Evolutionary conservation across 1,284 basidiomycete genomes (phyloP).

Genomic region (Ustilago shanxiensis): DNA sequence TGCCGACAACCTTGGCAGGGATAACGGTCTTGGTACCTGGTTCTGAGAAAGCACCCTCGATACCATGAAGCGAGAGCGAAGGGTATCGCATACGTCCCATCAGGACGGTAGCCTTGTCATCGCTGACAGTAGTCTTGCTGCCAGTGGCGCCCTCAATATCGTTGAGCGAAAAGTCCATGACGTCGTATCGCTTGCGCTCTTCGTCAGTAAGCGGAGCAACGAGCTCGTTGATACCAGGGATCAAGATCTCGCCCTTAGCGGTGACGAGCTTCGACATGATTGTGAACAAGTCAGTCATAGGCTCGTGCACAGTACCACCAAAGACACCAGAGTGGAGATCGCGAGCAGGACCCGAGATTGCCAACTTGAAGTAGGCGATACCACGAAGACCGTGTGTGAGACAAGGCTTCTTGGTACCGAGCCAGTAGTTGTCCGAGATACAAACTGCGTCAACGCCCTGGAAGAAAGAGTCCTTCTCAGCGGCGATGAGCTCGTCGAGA

Average conservation of each 20-base stretch:
- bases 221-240: constrained; percentile 92
- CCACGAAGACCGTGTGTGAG: constrained; percentile 76
- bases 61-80: constrained; percentile 91
- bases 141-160: constrained; percentile 88
- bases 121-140: constrained; percentile 80
- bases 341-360: constrained; percentile 83
- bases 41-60: constrained; percentile 91
- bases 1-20: constrained; percentile 85
- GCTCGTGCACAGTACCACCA: constrained; percentile 71
- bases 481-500: constrained; percentile 87
- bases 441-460: constrained; percentile 93
- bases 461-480: constrained; percentile 87
- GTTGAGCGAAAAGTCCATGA: constrained; percentile 71
- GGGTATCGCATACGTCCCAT: constrained; percentile 84
- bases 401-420: constrained; percentile 71
- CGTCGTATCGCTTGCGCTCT: constrained; percentile 76
- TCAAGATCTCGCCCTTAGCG: constrained; percentile 83
- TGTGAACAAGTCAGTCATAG: constrained; percentile 77
- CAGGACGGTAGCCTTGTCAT: constrained; percentile 84
- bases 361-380: constrained; percentile 87
- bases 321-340: constrained; percentile 87
- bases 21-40: constrained; percentile 88
- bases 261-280: constrained; percentile 83
- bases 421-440: constrained; percentile 75
- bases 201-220: constrained; percentile 82